Evolutionary conservation across 768 basidiomycete genomes (phyloP), one percentile per base, ranked within the genome.

Genomic region (Lyophyllum semitale): DNA sequence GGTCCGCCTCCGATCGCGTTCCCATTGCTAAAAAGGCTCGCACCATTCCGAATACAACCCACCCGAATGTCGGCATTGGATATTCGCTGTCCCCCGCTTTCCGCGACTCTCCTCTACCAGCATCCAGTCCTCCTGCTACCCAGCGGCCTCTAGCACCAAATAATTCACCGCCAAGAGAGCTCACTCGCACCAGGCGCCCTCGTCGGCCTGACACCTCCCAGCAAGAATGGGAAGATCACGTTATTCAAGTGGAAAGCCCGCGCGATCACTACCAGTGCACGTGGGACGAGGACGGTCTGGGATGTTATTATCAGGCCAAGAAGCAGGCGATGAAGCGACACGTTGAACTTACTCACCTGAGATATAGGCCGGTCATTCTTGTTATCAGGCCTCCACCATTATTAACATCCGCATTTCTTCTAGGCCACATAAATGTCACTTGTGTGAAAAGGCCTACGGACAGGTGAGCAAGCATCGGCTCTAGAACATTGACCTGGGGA

Each of bases 301-400:
- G 38, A 3, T 66, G 64, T 38, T 23, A 27, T 29, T 66, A 66
- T 42, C 37, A 47, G 30, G 59, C 64, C 4, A 55, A 59, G 44
- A 66, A 66, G 38, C 64, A 66, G 32, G 62, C 64, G 2, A 61
- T 63, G 56, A 66, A 63, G 33, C 59, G 64, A 25, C 64, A 66
- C 37, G 40, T 66, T n/a, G 62, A 66, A 55, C 59, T 60, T n/a
- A 62, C 56, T 30, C 64, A 66, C 38, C 55, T 66, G 55, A 48
- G 50, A 33, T 60, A 61, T 37, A 63, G 53, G 64, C 61, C 3
- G 27, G 22, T 44, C 27, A 29, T 6, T 32, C 48, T 26, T 37
- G 27, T 42, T 27, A n/a, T 49, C 8, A 33, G 30, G 27, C n/a
- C 15, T 9, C 6, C 30, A 15, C 15, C 11, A n/a, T 2, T 11